These are phyloP conservation scores for Cryptococcus deneoformans DNA, from an alignment of 1,284 basidiomycete genomes.

Conservation along the genomic window DNA sequence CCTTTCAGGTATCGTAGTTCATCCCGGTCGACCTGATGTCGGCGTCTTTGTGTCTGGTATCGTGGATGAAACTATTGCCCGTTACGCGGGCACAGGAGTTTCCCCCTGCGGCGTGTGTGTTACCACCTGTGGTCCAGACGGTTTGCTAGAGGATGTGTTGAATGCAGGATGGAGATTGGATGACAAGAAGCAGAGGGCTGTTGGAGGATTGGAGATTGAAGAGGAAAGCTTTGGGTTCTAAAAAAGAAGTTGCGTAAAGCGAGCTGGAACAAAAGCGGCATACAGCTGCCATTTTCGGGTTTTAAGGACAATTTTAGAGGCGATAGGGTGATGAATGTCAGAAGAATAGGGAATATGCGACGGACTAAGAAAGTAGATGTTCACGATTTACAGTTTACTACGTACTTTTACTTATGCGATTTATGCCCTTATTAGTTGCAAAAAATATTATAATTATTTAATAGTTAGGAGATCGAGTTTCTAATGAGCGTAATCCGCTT, in stretches of 20 bases:
- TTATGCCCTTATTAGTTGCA: too few species aligned
- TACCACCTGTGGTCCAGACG: constrained; percentile 40
- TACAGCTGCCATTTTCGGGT: too few species aligned
- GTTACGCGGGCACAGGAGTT: constrained; percentile 16
- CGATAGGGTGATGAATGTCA: too few species aligned
- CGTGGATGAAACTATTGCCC: constrained; percentile 23
- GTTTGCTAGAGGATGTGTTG: constrained; percentile 31
- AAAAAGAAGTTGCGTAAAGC: background rate
- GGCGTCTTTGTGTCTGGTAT: constrained; percentile 17
- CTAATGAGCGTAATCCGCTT: too few species aligned
- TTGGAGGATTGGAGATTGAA: constrained; percentile 43
- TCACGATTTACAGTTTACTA: too few species aligned
- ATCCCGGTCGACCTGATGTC: constrained; percentile 35
- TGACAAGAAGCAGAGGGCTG: constrained; percentile 22
- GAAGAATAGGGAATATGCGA: too few species aligned
- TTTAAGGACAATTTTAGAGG: too few species aligned
- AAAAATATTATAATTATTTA: too few species aligned
- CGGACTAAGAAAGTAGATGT: background rate
- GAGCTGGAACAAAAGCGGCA: too few species aligned
- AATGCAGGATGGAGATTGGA: constrained; percentile 24
- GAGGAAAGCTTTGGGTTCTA: constrained; percentile 43
- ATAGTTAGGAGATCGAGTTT: too few species aligned
- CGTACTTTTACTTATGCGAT: too few species aligned
- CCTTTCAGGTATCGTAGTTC: constrained; percentile 23
- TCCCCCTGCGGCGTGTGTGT: constrained; percentile 33